Evolutionary conservation across 345 rosid genomes (phyloP).

Genomic region (Barbarea vulgaris): DNA sequence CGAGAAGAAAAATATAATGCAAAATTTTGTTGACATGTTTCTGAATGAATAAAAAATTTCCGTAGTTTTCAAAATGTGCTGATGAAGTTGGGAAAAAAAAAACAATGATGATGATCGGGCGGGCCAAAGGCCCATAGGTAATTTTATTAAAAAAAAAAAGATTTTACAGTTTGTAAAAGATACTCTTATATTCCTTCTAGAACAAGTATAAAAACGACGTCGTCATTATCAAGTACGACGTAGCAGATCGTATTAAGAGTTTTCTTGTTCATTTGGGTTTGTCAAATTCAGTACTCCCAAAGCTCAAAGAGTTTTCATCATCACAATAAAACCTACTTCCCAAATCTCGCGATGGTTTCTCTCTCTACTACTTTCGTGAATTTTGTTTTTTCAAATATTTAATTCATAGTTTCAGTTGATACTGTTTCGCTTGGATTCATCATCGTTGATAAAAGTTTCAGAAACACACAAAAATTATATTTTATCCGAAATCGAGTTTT

Average conservation of each 20-base stretch:
- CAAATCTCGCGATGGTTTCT: neutral
- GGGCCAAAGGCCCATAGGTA: neutral
- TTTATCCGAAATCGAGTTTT: constrained; percentile 8
- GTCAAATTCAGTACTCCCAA: neutral
- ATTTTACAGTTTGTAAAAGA: neutral
- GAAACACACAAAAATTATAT: too few species aligned
- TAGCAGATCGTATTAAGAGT: neutral
- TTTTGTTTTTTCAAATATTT: neutral
- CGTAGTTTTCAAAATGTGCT: neutral
- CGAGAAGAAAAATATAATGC: too few species aligned
- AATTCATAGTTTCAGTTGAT: neutral
- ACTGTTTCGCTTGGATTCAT: neutral
- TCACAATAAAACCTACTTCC: constrained; percentile 22
- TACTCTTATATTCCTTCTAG: neutral
- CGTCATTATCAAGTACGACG: neutral
- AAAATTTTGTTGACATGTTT: neutral
- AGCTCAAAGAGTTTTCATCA: constrained; percentile 13
- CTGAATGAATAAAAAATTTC: neutral
- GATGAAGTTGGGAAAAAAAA: neutral
- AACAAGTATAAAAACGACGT: constrained; percentile 1
- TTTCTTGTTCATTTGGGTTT: neutral
- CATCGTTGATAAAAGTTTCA: neutral
- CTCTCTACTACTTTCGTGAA: neutral
- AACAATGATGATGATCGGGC: neutral
- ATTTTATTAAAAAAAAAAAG: too few species aligned